A percentile compares a stretch with the other conserved stretches of the same genome.
These are phyloP conservation scores for Blastomyces gilchristii DNA, from an alignment of 2,329 filamentous ascomycete species.

Conservation along the genomic window DNA sequence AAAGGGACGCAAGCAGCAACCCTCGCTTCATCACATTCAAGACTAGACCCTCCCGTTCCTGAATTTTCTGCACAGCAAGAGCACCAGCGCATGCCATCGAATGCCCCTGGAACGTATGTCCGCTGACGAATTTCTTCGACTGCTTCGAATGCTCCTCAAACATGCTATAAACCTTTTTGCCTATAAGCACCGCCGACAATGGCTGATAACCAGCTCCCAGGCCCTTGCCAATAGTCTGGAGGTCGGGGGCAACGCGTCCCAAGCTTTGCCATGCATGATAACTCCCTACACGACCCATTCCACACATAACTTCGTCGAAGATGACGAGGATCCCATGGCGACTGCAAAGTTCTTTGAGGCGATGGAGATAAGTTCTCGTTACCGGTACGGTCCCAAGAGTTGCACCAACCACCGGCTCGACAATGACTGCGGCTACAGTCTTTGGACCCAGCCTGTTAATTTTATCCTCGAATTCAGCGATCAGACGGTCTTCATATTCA, in stretches of 20 bases:
- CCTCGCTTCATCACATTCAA: conserved; percentile 31
- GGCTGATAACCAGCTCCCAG: conserved; percentile 46
- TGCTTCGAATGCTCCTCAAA: conserved; percentile 29
- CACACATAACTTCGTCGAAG: conserved; percentile 44
- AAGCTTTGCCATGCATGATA: conserved; percentile 46
- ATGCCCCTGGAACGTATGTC: conserved; percentile 49
- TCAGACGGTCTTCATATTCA: conserved; percentile 3
- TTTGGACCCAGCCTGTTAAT: background rate
- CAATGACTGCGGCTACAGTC: conserved; percentile 3
- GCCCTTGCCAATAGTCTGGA: conserved; percentile 49
- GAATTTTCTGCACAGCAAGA: conserved; percentile 42
- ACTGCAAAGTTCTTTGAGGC: conserved; percentile 45
- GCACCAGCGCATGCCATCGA: conserved; percentile 44
- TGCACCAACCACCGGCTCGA: conserved; percentile 3
- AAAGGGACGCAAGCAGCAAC: background rate
- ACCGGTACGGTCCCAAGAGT: conserved; percentile 44
- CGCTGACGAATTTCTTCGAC: conserved; percentile 41
- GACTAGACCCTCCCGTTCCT: conserved; percentile 42
- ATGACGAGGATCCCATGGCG: conserved; percentile 45
- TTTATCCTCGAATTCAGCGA: conserved; percentile 1
- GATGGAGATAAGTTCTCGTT: conserved; percentile 45
- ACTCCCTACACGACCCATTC: conserved; percentile 45
- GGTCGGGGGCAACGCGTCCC: conserved; percentile 44
- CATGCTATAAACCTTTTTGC: conserved; percentile 37
- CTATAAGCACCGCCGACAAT: conserved; percentile 44